Conservation (phyloP, 1,284 basidiomycete species). For the Rhodotorula glutinis region DNA sequence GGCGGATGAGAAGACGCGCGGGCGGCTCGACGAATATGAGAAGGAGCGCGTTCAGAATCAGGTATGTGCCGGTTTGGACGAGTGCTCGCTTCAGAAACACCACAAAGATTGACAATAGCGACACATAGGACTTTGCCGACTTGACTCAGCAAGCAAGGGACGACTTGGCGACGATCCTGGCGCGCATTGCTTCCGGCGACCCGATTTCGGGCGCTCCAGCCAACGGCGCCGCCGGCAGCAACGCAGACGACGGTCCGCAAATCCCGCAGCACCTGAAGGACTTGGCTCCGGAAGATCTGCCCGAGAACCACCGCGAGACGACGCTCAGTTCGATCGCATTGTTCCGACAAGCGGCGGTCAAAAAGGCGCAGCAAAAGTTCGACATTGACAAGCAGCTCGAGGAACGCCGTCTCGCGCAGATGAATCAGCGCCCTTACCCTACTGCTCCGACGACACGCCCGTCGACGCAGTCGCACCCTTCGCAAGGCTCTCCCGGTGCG, state of each 20-base stretch:
- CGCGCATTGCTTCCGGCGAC: conserved; percentile 29
- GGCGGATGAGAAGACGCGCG: conserved; percentile 45
- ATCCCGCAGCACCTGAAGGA: conserved; percentile 43
- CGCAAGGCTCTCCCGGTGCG: neutral
- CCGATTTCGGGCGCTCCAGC: conserved; percentile 14
- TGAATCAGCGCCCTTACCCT: conserved; percentile 1
- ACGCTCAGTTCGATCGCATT: conserved; percentile 45
- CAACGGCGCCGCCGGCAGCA: conserved; percentile 10
- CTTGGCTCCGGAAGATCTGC: conserved; percentile 45
- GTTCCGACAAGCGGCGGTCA: conserved; percentile 45
- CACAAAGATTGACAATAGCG: too few relatives aligned
- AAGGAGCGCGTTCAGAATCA: conserved; percentile 38
- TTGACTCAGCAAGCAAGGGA: conserved; percentile 31
- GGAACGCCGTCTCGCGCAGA: conserved; percentile 23
- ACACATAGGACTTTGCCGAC: conserved; percentile 29
- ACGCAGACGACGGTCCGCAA: conserved; percentile 9
- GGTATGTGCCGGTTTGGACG: conserved; percentile 28
- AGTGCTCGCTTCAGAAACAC: too few relatives aligned
- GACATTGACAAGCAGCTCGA: conserved; percentile 30
- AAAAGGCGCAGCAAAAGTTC: conserved; percentile 39
- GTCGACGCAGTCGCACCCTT: conserved; percentile 7
- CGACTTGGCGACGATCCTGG: conserved; percentile 29
- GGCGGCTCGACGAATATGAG: conserved; percentile 44
- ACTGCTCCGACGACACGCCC: neutral
- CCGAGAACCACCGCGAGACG: conserved; percentile 42